phyloP scores from a whole-genome alignment of 306 rosid genomes.

The Styphnolobium japonicum region DNA sequence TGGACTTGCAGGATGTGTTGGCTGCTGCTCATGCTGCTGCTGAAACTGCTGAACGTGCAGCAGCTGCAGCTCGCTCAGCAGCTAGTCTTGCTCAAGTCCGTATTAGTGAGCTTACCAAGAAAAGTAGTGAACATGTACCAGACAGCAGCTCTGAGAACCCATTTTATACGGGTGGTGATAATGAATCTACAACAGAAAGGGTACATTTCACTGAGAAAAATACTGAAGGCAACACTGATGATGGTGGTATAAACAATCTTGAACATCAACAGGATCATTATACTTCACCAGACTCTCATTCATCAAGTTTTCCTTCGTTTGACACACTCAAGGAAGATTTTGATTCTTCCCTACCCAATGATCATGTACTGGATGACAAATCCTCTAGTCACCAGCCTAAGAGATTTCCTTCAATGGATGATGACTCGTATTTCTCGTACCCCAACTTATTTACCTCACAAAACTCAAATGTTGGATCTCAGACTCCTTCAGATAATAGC shows the following conservation, averaged over 20 bases:
- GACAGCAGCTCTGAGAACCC: slow-evolving; percentile 58
- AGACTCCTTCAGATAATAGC: slow-evolving; percentile 47
- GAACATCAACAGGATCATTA: slow-evolving; percentile 38
- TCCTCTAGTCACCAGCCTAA: slow-evolving; percentile 51
- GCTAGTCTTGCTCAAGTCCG: slow-evolving; percentile 84
- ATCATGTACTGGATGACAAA: slow-evolving; percentile 31
- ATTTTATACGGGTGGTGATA: slow-evolving; percentile 40
- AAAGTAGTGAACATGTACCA: slow-evolving; percentile 37
- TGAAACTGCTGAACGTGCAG: slow-evolving; percentile 88
- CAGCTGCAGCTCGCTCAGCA: slow-evolving; percentile 87
- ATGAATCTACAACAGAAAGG: slow-evolving; percentile 31
- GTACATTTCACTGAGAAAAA: slow-evolving; percentile 27
- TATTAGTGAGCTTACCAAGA: slow-evolving; percentile 65
- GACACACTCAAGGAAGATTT: slow-evolving; percentile 44
- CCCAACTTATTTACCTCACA: slow-evolving; percentile 75
- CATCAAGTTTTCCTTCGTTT: slow-evolving; percentile 39
- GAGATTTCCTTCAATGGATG: slow-evolving; percentile 77
- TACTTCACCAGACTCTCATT: slow-evolving; percentile 35
- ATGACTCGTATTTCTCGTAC: slow-evolving; percentile 71
- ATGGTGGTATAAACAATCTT: background rate
- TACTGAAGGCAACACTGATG: slow-evolving; percentile 27
- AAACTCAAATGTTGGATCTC: slow-evolving; percentile 50
- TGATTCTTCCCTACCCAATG: slow-evolving; percentile 37
- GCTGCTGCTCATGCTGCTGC: slow-evolving; percentile 97
- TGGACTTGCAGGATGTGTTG: slow-evolving; percentile 81